These are phyloP conservation scores for Mycena kentingensis DNA, from an alignment of 768 basidiomycete species.

Conservation along the genomic window DNA sequence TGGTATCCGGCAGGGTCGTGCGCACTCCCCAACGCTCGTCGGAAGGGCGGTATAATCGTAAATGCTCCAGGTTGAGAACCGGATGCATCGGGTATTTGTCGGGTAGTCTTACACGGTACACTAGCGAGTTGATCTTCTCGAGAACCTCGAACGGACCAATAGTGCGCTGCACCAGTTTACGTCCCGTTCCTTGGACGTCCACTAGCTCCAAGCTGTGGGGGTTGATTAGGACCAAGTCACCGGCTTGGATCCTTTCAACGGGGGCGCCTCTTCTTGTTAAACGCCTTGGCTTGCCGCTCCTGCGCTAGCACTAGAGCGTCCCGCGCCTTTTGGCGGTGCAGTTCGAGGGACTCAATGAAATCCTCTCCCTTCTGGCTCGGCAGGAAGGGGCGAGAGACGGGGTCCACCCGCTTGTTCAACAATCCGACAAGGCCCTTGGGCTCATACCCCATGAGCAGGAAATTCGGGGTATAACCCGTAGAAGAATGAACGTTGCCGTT, in stretches of 20 bases:
- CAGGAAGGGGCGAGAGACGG: background rate
- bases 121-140: slow-evolving; percentile 22
- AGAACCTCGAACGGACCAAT: slow-evolving; percentile 28
- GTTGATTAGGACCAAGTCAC: slow-evolving; percentile 23
- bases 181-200: slow-evolving; percentile 23
- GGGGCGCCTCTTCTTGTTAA: slow-evolving; percentile 19
- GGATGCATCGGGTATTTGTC: slow-evolving; percentile 26
- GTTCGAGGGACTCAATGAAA: background rate
- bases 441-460: slow-evolving; percentile 30
- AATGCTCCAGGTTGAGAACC: slow-evolving; percentile 24
- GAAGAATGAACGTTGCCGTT: slow-evolving; percentile 29
- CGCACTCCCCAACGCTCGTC: background rate
- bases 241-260: background rate
- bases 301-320: slow-evolving; percentile 24
- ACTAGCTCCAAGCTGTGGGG: slow-evolving; percentile 25
- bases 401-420: background rate
- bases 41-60: slow-evolving; percentile 15
- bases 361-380: background rate
- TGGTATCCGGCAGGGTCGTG: background rate
- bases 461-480: slow-evolving; percentile 28
- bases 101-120: slow-evolving; percentile 22
- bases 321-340: slow-evolving; percentile 3
- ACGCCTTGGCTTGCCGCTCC: slow-evolving; percentile 21
- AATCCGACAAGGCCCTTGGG: slow-evolving; percentile 16
- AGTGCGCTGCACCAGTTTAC: slow-evolving; percentile 27